Evolutionary conservation across 2,329 filamentous ascomycete species (phyloP).

Genomic region (Trichoderma aggressivum): DNA sequence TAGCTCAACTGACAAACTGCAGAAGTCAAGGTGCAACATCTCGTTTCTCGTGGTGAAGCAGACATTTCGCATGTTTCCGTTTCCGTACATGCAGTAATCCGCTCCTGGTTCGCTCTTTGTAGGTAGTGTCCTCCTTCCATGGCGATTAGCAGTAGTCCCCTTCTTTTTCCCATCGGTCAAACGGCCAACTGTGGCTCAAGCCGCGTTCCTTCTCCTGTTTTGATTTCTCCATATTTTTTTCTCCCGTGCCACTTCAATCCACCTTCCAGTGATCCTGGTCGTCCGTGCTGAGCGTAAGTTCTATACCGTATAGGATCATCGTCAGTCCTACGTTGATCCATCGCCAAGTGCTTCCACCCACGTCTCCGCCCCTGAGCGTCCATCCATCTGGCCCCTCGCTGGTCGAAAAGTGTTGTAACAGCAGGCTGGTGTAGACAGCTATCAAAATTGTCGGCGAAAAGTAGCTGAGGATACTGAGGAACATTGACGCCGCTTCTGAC

Average conservation of each 20-base stretch:
- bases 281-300: conserved; percentile 81
- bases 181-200: not conserved
- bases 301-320: conserved; percentile 85
- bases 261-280: conserved; percentile 95
- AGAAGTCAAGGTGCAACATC: not conserved
- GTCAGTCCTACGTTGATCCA: conserved; percentile 91
- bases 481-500: conserved; percentile 72
- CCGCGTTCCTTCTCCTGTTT: not conserved
- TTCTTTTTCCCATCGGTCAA: not conserved
- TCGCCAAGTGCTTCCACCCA: conserved; percentile 80
- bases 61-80: not conserved
- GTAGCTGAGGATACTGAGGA: conserved; percentile 83
- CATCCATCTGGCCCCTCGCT: conserved; percentile 70
- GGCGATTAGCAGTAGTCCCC: not conserved
- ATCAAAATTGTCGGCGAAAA: conserved; percentile 94
- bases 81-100: not conserved
- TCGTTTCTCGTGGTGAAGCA: not conserved
- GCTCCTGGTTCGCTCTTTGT: not conserved
- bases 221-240: not conserved
- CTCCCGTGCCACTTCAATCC: conserved; percentile 50
- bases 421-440: conserved; percentile 89
- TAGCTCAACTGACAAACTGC: not conserved
- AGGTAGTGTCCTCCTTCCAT: not conserved
- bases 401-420: conserved; percentile 92
- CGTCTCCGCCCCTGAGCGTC: conserved; percentile 77